Evolutionary conservation across 2,329 filamentous ascomycete species (phyloP).

Genomic region (Aschersonia sp.): DNA sequence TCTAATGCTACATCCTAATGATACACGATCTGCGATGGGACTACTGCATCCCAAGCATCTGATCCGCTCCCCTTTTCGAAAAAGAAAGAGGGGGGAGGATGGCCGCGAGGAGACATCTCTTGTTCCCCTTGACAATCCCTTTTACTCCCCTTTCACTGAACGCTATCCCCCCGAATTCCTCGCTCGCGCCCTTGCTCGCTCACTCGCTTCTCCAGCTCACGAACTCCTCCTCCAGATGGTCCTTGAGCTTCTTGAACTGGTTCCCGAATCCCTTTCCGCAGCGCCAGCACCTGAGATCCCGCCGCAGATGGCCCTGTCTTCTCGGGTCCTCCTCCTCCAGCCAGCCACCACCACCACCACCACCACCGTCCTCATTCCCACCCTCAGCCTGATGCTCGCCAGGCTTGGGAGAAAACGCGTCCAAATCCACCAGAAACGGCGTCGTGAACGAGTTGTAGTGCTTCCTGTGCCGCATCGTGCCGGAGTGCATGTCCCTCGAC

Average conservation of each 20-base stretch:
- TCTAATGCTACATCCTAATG: no score
- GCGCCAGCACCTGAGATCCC: slow-evolving; percentile 69
- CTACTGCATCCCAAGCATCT: no score
- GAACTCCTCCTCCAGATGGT: slow-evolving; percentile 63
- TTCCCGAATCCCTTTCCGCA: slow-evolving; percentile 63
- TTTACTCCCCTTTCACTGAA: neutral
- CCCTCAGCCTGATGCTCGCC: slow-evolving; percentile 44
- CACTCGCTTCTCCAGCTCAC: slow-evolving; percentile 56
- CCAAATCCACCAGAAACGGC: slow-evolving; percentile 64
- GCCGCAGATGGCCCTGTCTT: slow-evolving; percentile 43
- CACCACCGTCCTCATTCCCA: no score
- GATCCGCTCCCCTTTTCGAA: no score
- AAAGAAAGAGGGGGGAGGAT: no score
- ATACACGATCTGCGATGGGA: no score
- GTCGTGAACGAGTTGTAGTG: slow-evolving; percentile 92
- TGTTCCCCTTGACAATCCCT: neutral
- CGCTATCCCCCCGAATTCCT: neutral
- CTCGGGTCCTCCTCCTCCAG: slow-evolving; percentile 21
- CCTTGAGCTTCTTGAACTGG: slow-evolving; percentile 58
- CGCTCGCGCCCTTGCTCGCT: neutral
- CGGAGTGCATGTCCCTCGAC: slow-evolving; percentile 62
- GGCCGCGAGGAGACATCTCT: no score
- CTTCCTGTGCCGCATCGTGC: slow-evolving; percentile 59
- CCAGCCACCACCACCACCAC: no score
- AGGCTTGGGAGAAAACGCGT: slow-evolving; percentile 59